Conservation (phyloP, 345 rosid genomes). For the Hevea brasiliensis region DNA sequence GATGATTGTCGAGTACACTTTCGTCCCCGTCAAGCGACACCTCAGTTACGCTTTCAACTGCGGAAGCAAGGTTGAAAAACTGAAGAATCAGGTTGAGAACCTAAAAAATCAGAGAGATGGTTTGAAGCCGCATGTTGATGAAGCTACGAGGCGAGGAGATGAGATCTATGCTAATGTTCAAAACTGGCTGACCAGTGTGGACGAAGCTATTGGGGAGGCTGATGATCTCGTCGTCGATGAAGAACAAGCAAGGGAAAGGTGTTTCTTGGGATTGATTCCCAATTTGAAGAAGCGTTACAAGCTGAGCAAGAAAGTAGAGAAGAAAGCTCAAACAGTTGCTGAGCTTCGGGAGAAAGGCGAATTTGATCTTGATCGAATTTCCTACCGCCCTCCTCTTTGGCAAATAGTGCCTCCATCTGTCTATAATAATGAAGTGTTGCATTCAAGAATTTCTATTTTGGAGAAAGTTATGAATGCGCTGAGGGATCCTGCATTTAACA, state of each 20-base stretch:
- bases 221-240: background rate
- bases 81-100: background rate
- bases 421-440: background rate
- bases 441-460: slow-evolving; percentile 1
- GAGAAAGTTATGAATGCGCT: slow-evolving; percentile 7
- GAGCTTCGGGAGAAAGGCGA: background rate
- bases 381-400: background rate
- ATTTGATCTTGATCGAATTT: background rate
- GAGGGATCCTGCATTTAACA: background rate
- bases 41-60: background rate
- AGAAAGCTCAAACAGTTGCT: background rate
- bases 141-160: background rate
- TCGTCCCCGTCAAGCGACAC: background rate
- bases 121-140: background rate
- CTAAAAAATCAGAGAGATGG: background rate
- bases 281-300: slow-evolving; percentile 4
- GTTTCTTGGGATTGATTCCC: slow-evolving; percentile 5
- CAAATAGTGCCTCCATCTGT: background rate
- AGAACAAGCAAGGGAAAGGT: background rate
- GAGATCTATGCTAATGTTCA: background rate
- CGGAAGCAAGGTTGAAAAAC: background rate
- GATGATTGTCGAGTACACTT: background rate
- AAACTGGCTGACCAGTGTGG: background rate
- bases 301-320: background rate
- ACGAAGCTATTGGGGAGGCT: background rate